Conservation (phyloP, 2,329 filamentous ascomycete genomes). For the Pseudophaeomoniella oleicola region DNA sequence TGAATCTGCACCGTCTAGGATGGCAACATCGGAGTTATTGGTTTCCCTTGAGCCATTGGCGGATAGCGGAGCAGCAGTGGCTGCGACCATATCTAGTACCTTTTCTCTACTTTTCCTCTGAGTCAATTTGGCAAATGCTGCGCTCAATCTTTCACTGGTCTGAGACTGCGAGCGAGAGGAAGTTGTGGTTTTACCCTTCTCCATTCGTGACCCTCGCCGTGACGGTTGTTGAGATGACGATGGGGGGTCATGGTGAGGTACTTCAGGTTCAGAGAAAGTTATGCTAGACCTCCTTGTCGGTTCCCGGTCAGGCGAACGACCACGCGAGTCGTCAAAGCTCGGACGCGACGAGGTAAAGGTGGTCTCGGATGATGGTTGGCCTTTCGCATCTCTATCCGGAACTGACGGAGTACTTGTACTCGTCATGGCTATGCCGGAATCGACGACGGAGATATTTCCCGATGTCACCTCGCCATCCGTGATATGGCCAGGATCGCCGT, state of each 20-base stretch:
- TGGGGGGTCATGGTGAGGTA: background rate
- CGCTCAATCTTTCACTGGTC: background rate
- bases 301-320: background rate
- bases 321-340: background rate
- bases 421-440: background rate
- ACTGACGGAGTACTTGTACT: background rate
- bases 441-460: background rate
- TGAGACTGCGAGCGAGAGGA: background rate
- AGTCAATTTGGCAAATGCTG: background rate
- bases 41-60: too few relatives aligned
- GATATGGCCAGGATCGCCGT: conserved; percentile 40
- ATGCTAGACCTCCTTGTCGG: background rate
- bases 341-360: background rate
- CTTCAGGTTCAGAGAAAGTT: background rate
- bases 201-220: background rate
- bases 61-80: too few relatives aligned
- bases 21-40: too few relatives aligned
- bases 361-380: background rate
- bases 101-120: background rate
- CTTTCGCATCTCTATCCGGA: background rate
- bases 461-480: conserved; percentile 19
- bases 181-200: background rate
- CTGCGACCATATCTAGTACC: too few relatives aligned
- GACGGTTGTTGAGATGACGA: background rate
- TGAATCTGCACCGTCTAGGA: too few relatives aligned